Conservation (phyloP, 305 asterid species). For the Salvia sclarea region DNA sequence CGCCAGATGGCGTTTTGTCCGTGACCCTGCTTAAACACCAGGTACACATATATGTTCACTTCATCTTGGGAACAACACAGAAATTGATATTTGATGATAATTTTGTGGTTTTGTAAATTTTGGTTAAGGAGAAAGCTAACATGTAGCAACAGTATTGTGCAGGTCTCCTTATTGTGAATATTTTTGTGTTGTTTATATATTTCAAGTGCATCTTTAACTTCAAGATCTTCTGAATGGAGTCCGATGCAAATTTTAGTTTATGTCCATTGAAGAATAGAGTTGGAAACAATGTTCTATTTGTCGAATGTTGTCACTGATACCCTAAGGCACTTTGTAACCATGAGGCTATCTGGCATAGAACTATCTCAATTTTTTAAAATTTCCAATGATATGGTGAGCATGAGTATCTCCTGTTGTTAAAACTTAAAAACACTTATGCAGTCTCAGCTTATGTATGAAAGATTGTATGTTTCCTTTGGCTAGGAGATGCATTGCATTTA, state of each 20-base stretch:
- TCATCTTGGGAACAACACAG: slow-evolving; percentile 23
- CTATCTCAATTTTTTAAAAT: not conserved
- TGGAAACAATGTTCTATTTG: not conserved
- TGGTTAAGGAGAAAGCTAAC: slow-evolving; percentile 8
- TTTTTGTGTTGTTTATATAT: not conserved
- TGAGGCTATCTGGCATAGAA: not conserved
- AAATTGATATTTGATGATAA: slow-evolving; percentile 9
- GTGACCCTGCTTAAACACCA: slow-evolving; percentile 93
- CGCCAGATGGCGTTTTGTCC: slow-evolving; percentile 81
- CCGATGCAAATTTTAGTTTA: not conserved
- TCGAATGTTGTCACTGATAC: not conserved
- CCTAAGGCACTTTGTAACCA: not conserved
- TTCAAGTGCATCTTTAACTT: not conserved
- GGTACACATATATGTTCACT: slow-evolving; percentile 48
- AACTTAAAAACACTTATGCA: not conserved
- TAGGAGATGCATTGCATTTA: not conserved
- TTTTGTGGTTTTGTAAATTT: not conserved
- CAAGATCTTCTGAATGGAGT: slow-evolving; percentile 2
- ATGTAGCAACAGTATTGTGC: not conserved
- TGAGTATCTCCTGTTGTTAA: not conserved
- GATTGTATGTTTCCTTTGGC: not conserved
- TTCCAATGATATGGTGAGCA: not conserved
- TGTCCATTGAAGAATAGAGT: slow-evolving; percentile 5
- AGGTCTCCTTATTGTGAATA: slow-evolving; percentile 6
- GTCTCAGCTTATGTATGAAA: not conserved